Evolutionary conservation across 2,329 filamentous ascomycete species (phyloP), one percentile per base, ranked within the genome.

Genomic region (Penicillium olsonii): DNA sequence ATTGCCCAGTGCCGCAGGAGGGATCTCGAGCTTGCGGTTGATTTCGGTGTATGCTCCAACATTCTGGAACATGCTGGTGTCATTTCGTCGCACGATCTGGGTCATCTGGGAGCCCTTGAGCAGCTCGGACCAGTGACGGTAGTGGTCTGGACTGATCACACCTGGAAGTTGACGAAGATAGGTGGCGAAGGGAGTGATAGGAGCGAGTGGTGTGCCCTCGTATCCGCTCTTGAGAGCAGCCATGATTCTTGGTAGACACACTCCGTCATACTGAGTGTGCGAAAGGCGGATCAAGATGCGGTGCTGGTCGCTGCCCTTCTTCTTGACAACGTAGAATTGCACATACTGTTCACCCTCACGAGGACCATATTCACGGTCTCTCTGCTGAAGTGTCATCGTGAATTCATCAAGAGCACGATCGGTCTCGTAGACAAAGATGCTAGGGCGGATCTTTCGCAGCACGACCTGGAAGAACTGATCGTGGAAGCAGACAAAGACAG

Each of bases 201-300:
- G 64, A 4, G 72, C 67, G 4, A 73, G 57, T 10, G 70, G 63
- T 17, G 64, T 67, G 5, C 71, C 74, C 35, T 73, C 62, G 42
- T 80, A 84, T 5, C 85, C 71, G 0, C 76, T 74, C 3, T 79
- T 80, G 34, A 87, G 78, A 60, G 86, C 82, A 15, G 75, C 75
- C 49, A 87, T 77, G 17, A 87, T 76, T n/a, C 77, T 71, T 0
- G 83, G 80, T 8, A 87, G 75, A 56, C 81, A 87, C 18, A 87
- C 83, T 54, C 85, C 85, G 55, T 88, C 85, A 61, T 87, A 87
- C 57, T 87, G 84, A 0, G 84, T 82, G 64, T 88, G 85, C 0
- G 84, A 87, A 47, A 88, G 78, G 48, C 84, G 80, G 63, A 86
- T 77, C 50, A 71, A 60, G 27, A 80, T 70, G 12, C 87, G 78